Evolutionary conservation across 2,329 filamentous ascomycete genomes (phyloP).

Genomic region (Neonectria sp.): DNA sequence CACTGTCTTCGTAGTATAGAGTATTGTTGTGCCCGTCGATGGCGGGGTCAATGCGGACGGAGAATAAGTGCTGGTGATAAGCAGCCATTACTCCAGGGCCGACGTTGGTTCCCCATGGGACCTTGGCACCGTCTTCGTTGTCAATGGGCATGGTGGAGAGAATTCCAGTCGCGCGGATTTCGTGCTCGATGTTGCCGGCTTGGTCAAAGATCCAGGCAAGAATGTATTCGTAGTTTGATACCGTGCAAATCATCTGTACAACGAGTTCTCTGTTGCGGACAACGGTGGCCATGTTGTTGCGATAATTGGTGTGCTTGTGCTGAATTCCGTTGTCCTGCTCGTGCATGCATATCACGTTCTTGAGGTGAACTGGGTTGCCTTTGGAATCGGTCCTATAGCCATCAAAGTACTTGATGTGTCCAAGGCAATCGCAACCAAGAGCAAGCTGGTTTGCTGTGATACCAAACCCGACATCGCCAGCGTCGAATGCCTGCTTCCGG

Average conservation of each 20-base stretch:
- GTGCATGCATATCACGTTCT: constrained; percentile 82
- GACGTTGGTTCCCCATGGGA: constrained; percentile 70
- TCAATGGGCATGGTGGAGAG: constrained; percentile 57
- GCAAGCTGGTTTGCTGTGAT: constrained; percentile 75
- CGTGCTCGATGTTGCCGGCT: constrained; percentile 54
- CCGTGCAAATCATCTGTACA: constrained; percentile 71
- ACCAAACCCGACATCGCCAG: constrained; percentile 76
- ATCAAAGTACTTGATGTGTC: constrained; percentile 65
- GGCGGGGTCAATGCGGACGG: constrained; percentile 71
- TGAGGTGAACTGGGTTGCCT: constrained; percentile 8
- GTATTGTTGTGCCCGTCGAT: constrained; percentile 68
- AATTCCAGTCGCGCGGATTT: constrained; percentile 57
- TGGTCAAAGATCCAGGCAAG: constrained; percentile 63
- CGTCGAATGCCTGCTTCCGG: constrained; percentile 77
- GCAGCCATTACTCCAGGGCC: constrained; percentile 71
- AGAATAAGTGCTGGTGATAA: constrained; percentile 78
- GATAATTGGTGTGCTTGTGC: constrained; percentile 84
- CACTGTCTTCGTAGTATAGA: constrained; percentile 22
- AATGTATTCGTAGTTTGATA: constrained; percentile 72
- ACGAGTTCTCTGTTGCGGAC: constrained; percentile 68
- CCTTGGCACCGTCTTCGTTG: constrained; percentile 65
- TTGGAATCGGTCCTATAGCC: constrained; percentile 19
- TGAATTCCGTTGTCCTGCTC: constrained; percentile 83
- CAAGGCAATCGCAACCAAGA: constrained; percentile 74
- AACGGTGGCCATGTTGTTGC: constrained; percentile 75